Evolutionary conservation across 345 rosid species (phyloP).

Genomic region (Citrus reticulata): DNA sequence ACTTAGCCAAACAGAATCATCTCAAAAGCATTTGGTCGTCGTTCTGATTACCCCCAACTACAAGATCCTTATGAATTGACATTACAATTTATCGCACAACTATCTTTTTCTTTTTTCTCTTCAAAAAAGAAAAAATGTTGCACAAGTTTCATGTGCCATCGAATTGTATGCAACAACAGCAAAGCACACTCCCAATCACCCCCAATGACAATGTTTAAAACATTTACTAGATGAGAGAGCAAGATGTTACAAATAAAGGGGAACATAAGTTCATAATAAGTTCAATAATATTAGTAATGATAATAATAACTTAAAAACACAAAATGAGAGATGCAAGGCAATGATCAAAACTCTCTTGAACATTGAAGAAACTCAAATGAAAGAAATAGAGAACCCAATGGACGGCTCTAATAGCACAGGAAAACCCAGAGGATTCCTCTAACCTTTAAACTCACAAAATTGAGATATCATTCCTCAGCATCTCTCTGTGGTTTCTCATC

Average conservation of each 20-base stretch:
- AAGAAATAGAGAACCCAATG: conserved; percentile 18
- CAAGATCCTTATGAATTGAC: neutral
- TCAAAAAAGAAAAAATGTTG: too few relatives aligned
- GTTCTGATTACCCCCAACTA: neutral
- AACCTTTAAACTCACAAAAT: neutral
- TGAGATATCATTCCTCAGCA: conserved; percentile 11
- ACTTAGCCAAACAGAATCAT: neutral
- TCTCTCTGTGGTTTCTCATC: neutral
- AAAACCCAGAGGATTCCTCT: conserved; percentile 46
- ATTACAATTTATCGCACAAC: too few relatives aligned
- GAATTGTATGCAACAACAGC: too few relatives aligned
- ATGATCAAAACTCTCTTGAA: conserved; percentile 7
- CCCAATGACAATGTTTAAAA: too few relatives aligned
- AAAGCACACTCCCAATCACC: too few relatives aligned
- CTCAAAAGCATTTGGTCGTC: neutral
- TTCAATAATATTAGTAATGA: too few relatives aligned
- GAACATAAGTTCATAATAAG: too few relatives aligned
- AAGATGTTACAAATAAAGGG: too few relatives aligned
- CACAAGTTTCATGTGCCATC: too few relatives aligned
- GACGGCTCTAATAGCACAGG: conserved; percentile 66
- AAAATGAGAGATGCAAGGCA: neutral
- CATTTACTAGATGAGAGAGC: too few relatives aligned
- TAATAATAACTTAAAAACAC: neutral
- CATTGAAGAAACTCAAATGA: neutral
- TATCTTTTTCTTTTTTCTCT: too few relatives aligned